Evolutionary conservation across 2,329 filamentous ascomycete species (phyloP).

Genomic region (Curvularia eragrostidis): DNA sequence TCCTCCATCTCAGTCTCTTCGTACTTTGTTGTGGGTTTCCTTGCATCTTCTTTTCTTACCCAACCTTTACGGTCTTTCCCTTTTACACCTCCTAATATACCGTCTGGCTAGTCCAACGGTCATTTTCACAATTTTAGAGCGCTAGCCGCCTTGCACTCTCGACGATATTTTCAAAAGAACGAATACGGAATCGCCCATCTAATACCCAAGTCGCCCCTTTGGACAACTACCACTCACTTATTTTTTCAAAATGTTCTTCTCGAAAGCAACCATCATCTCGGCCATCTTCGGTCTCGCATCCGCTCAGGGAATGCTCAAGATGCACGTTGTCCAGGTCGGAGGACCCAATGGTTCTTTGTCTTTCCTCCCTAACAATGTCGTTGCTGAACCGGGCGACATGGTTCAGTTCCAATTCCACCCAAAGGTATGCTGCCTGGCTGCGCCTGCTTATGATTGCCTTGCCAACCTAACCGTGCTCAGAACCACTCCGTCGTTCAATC

Average conservation of each 20-base stretch:
- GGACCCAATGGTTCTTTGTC: constrained; percentile 61
- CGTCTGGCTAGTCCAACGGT: constrained; percentile 48
- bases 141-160: constrained; percentile 48
- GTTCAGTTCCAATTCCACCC: constrained; percentile 62
- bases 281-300: constrained; percentile 40
- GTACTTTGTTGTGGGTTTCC: constrained; percentile 36
- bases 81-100: constrained; percentile 39
- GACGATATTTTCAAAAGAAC: constrained; percentile 22
- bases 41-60: constrained; percentile 43
- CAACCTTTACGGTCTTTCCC: constrained; percentile 19
- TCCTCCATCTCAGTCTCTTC: constrained; percentile 37
- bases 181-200: constrained; percentile 35
- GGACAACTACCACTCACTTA: constrained; percentile 8
- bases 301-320: constrained; percentile 41
- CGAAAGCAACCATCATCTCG: constrained; percentile 40
- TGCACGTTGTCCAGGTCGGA: constrained; percentile 70
- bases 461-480: constrained; percentile 26
- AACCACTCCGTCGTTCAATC: constrained; percentile 86
- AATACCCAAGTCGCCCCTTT: constrained; percentile 12
- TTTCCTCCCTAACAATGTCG: constrained; percentile 71
- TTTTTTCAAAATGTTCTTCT: constrained; percentile 42
- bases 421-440: constrained; percentile 42
- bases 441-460: too few relatives aligned
- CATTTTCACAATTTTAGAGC: constrained; percentile 30
- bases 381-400: constrained; percentile 65